Evolutionary conservation across 768 basidiomycete species (phyloP), one percentile per base, ranked within the genome.

Genomic region (Pleurotus tuoliensis): DNA sequence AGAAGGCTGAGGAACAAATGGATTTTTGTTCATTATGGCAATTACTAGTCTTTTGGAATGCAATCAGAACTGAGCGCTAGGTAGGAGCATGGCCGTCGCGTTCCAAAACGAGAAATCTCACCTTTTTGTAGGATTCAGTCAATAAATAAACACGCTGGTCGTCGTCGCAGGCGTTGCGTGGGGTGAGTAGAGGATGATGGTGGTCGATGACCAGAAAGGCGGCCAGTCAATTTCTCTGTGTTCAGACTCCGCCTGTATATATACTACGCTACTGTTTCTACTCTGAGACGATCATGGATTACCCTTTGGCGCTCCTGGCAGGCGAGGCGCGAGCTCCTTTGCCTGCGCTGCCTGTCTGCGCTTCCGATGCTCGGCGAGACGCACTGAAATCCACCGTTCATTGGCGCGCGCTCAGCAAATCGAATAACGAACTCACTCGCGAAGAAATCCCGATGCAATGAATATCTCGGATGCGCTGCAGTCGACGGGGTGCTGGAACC

Each of bases 361-460:
- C 68, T 80, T 86, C 37, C 86, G 81, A 64, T 92, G 87, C 64
- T 94, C 92, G 9, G 75, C 73, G 58, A 83, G 82, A 22, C 94
- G 82, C 82, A 96, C 86, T 69, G 78, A 37, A 49, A 25, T 3
- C 43, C 5, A 40, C 52, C 43, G 61, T 27, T 59, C 22, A 18
- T 25, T 25, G 25, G 52, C 16, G 54, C 58, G 55, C 15, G 16
- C 5, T 37, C 3, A 4, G 15, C 2, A 16, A 18, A 34, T 16
- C 37, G 41, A 59, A 45, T 25, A 47, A 44, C 24, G 39, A 39
- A 30, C 27, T 51, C 39, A 67, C 72, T 72, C 16, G 77, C 75
- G 67, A 90, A 97, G 59, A 90, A 84, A 59, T 89, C 82, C 40
- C 92, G 82, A 71, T 96, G 92, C n/a, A 97, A 76, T 7, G 79